These are phyloP conservation scores for Tetrahymena elliotti DNA, from an alignment of 73 alveolate genomes.

Conservation along the genomic window DNA sequence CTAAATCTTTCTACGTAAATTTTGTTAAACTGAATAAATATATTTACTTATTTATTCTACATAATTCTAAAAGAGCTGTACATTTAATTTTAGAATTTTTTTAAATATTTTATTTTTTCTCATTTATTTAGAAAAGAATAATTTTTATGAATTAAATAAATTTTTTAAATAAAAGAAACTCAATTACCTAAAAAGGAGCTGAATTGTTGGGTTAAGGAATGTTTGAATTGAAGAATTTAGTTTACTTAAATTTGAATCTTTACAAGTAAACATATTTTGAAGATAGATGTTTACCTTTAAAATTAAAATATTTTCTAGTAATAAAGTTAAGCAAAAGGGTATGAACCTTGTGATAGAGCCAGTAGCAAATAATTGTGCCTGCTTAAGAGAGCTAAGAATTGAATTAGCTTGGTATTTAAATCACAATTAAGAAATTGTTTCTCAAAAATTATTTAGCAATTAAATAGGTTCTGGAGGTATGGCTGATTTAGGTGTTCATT, in stretches of 20 bases:
- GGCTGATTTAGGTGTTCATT: neutral
- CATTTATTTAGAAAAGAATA: too few relatives aligned
- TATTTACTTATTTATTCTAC: neutral
- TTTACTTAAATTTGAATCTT: neutral
- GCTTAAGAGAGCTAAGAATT: neutral
- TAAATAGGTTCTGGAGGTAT: neutral
- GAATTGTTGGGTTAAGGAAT: neutral
- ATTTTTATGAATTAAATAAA: too few relatives aligned
- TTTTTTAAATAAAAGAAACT: neutral
- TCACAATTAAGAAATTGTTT: neutral
- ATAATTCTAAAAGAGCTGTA: neutral
- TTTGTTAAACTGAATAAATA: too few relatives aligned
- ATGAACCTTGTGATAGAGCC: neutral
- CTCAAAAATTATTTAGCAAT: neutral
- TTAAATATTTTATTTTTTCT: too few relatives aligned
- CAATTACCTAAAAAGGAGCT: neutral
- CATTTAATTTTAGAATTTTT: too few relatives aligned
- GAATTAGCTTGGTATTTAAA: neutral
- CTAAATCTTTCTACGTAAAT: neutral
- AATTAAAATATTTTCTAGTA: neutral
- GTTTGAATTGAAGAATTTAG: neutral
- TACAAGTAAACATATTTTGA: neutral
- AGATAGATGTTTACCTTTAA: neutral
- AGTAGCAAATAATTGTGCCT: neutral
- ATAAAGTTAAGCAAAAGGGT: neutral